Conservation (phyloP, 306 rosid species). For the Amphicarpaea edgeworthii region DNA sequence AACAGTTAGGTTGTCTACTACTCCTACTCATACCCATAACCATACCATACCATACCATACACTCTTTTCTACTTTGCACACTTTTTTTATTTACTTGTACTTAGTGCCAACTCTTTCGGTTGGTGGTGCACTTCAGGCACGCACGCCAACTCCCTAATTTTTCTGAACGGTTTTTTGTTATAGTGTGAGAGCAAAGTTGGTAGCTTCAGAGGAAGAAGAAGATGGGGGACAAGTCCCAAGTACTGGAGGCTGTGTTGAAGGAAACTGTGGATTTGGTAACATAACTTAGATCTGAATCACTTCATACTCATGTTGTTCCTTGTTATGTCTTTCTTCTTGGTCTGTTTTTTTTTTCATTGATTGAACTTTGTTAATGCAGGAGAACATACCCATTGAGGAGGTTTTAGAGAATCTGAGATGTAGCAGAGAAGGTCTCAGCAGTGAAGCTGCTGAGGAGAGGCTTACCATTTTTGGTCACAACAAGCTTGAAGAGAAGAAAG, state of each 20-base stretch:
- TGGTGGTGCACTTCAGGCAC: slow-evolving; percentile 38
- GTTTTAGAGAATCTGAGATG: slow-evolving; percentile 98
- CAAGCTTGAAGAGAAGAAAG: slow-evolving; percentile 97
- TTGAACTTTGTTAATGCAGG: slow-evolving; percentile 65
- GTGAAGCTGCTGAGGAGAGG: slow-evolving; percentile 90
- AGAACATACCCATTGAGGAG: slow-evolving; percentile 95
- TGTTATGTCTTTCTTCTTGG: slow-evolving; percentile 25
- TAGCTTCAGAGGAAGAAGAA: slow-evolving; percentile 25
- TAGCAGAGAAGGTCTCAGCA: slow-evolving; percentile 87
- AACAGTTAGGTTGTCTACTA: slow-evolving; percentile 49
- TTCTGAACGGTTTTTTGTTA: slow-evolving; percentile 52
- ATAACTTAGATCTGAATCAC: slow-evolving; percentile 66
- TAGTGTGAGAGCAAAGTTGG: slow-evolving; percentile 54
- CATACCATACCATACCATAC: slow-evolving; percentile 35
- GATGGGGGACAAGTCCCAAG: slow-evolving; percentile 80
- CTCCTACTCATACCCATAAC: slow-evolving; percentile 51
- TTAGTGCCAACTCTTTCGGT: slow-evolving; percentile 33
- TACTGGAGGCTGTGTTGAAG: slow-evolving; percentile 90
- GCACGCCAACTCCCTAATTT: slow-evolving; percentile 42
- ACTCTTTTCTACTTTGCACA: slow-evolving; percentile 9
- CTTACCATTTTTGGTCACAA: slow-evolving; percentile 86
- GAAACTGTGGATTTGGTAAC: slow-evolving; percentile 98
- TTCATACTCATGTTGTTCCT: slow-evolving; percentile 21
- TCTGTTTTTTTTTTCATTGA: not conserved
- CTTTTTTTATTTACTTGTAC: not conserved